These are phyloP conservation scores for Cutaneotrichosporon curvatum DNA, from an alignment of 1,284 basidiomycete species.

Conservation along the genomic window DNA sequence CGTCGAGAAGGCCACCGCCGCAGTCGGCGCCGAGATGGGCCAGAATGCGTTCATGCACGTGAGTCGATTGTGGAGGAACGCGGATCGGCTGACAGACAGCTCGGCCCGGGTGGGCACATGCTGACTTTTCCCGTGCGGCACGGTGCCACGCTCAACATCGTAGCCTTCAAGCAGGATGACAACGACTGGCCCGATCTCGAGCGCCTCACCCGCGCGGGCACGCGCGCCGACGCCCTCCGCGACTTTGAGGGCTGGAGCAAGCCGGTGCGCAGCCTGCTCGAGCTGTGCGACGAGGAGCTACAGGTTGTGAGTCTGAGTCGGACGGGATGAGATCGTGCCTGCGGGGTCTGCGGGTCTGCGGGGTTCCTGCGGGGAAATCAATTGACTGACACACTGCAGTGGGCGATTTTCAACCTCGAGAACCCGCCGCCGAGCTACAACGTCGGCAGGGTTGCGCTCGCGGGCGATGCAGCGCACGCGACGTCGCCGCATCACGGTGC, in stretches of 20 bases:
- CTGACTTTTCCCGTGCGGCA: constrained; percentile 19
- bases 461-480: constrained; percentile 20
- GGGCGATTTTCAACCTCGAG: constrained; percentile 19
- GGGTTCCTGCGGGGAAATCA: too few relatives aligned
- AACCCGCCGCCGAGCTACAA: constrained; percentile 10
- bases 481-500: constrained; percentile 22
- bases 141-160: constrained; percentile 19
- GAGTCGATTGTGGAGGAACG: neutral
- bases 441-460: constrained; percentile 8
- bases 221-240: constrained; percentile 7
- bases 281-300: constrained; percentile 14
- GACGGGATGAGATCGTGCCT: too few relatives aligned
- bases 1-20: constrained; percentile 11
- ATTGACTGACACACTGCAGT: constrained; percentile 2
- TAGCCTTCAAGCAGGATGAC: constrained; percentile 13
- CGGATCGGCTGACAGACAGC: constrained; percentile 4
- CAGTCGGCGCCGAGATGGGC: constrained; percentile 12
- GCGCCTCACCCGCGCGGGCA: constrained; percentile 12
- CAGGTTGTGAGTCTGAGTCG: constrained; percentile 13
- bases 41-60: constrained; percentile 18
- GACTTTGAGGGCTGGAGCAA: constrained; percentile 12
- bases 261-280: constrained; percentile 7
- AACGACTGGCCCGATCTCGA: constrained; percentile 10
- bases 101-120: constrained; percentile 16
- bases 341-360: too few relatives aligned